These are phyloP conservation scores for Scheffersomyces parashehatae DNA, from an alignment of 1,139 yeast genomes.

Conservation along the genomic window DNA sequence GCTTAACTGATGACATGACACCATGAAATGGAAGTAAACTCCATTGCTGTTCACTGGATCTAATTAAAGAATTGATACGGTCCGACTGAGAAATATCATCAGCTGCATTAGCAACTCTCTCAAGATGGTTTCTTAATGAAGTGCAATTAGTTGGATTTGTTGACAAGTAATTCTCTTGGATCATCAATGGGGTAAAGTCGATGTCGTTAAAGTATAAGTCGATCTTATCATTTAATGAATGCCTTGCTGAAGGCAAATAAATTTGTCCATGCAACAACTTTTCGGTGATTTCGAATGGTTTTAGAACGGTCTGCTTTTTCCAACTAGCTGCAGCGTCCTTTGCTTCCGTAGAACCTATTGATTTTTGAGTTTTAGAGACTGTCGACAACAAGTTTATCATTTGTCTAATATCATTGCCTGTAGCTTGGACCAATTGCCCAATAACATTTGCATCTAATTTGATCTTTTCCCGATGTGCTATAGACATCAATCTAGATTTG, in stretches of 20 bases:
- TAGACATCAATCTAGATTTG: constrained; percentile 83
- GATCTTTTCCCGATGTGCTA: constrained; percentile 81
- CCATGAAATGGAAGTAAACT: constrained; percentile 92
- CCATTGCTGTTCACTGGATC: constrained; percentile 96
- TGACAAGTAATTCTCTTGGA: constrained; percentile 85
- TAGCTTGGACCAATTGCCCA: constrained; percentile 81
- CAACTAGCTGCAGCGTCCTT: constrained; percentile 64
- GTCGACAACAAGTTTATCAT: constrained; percentile 88
- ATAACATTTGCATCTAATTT: constrained; percentile 78
- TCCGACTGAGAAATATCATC: constrained; percentile 84
- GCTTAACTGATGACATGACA: constrained; percentile 80
- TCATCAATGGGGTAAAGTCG: constrained; percentile 93
- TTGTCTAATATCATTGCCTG: constrained; percentile 91
- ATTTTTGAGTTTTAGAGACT: constrained; percentile 68
- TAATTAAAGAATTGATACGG: constrained; percentile 73
- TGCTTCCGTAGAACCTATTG: constrained; percentile 53
- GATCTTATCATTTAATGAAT: constrained; percentile 76
- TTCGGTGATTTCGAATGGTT: constrained; percentile 90
- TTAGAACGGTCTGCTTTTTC: constrained; percentile 87
- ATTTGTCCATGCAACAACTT: constrained; percentile 63
- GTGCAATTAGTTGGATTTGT: constrained; percentile 56
- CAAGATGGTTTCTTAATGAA: constrained; percentile 50
- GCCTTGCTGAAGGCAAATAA: constrained; percentile 53
- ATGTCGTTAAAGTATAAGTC: constrained; percentile 92
- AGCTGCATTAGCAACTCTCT: constrained; percentile 74